Evolutionary conservation across 345 rosid genomes (phyloP).

Genomic region (Conringia planisiliqua): DNA sequence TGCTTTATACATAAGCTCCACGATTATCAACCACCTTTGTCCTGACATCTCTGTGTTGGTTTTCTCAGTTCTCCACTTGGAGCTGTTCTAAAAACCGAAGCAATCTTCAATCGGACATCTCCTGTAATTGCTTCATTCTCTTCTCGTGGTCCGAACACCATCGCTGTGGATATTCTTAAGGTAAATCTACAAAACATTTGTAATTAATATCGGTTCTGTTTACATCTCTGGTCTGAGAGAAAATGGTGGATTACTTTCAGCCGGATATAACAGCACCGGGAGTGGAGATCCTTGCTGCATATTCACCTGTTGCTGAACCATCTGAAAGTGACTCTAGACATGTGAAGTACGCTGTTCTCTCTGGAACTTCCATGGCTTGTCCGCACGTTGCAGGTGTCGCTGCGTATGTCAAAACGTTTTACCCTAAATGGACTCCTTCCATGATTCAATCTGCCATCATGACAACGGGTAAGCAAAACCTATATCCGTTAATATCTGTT

Average conservation of each 20-base stretch:
- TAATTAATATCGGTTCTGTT: background rate
- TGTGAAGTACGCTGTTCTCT: conserved; percentile 24
- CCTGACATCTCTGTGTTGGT: background rate
- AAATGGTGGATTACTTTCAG: conserved; percentile 28
- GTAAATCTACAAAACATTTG: conserved; percentile 2
- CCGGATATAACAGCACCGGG: conserved; percentile 62
- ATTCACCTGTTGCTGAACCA: conserved; percentile 18
- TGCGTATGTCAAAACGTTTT: conserved; percentile 37
- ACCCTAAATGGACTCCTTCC: conserved; percentile 54
- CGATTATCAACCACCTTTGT: background rate
- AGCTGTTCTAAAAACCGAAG: conserved; percentile 25
- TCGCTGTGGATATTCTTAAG: conserved; percentile 48
- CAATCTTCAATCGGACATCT: conserved; percentile 17
- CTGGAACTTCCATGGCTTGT: conserved; percentile 52
- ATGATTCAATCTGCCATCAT: conserved; percentile 43
- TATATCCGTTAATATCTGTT: background rate
- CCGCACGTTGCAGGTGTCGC: conserved; percentile 41
- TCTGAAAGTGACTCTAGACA: background rate
- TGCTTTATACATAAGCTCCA: background rate
- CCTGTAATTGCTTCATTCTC: conserved; percentile 45
- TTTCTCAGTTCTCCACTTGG: conserved; percentile 26
- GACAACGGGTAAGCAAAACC: conserved; percentile 35
- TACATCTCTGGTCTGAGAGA: background rate
- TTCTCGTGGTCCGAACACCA: conserved; percentile 50
- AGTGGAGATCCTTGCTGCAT: conserved; percentile 52